Percentiles rank a stretch among this genome's conserved stretches.
Conservation (phyloP, 2,329 filamentous ascomycete genomes). For the Akanthomyces uredinophilus region DNA sequence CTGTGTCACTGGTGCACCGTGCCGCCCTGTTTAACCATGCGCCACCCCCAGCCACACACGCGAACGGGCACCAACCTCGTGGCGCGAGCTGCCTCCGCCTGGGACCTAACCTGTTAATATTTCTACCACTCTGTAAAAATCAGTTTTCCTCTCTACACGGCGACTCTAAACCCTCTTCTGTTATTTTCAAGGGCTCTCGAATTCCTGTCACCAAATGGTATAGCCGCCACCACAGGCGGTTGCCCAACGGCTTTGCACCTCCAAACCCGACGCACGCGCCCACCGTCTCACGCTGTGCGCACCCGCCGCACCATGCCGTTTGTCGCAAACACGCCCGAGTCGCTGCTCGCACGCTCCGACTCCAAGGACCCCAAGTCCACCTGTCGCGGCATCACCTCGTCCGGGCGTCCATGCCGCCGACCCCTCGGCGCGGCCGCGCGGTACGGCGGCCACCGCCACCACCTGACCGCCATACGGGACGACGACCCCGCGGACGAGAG, state of each 20-base stretch:
- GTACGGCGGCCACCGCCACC: constrained; percentile 18
- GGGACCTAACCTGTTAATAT: background rate
- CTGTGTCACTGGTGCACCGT: background rate
- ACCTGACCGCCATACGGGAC: constrained; percentile 7
- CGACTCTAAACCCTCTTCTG: background rate
- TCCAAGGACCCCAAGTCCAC: constrained; percentile 79
- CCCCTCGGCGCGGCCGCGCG: constrained; percentile 41
- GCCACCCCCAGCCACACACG: background rate
- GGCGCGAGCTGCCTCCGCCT: constrained; percentile 3
- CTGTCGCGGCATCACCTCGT: constrained; percentile 80
- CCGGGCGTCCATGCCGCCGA: constrained; percentile 78
- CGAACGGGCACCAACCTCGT: background rate
- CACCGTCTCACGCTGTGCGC: background rate
- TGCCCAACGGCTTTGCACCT: background rate
- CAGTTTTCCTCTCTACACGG: background rate
- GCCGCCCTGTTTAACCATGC: background rate
- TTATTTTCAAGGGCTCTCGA: background rate
- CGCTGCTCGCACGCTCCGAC: constrained; percentile 70
- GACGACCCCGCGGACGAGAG: constrained; percentile 51
- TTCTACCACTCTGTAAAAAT: background rate
- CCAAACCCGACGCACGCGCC: background rate
- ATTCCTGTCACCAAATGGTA: background rate
- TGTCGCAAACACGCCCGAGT: constrained; percentile 66
- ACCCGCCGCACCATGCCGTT: constrained; percentile 31
- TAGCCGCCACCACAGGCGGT: background rate